Evolutionary conservation across 352 stramenopile species (phyloP).

Genomic region (Phytophthora aleatoria): DNA sequence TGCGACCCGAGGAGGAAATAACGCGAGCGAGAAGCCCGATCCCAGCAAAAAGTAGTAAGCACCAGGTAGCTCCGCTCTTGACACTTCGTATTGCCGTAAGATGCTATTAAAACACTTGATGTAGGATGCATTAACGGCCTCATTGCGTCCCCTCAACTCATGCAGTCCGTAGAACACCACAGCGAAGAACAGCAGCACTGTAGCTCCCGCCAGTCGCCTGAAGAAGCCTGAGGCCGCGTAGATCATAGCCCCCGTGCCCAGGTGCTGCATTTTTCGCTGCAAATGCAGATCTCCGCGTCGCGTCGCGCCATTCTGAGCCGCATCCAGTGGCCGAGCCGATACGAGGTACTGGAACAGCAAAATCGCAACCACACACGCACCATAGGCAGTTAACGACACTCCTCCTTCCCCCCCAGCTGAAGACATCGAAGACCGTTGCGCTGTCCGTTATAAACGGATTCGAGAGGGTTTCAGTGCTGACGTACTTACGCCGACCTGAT

Average conservation of each 20-base stretch:
- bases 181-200: constrained; percentile 43
- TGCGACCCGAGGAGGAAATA: constrained; percentile 47
- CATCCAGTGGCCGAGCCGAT: constrained; percentile 11
- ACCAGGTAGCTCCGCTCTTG: constrained; percentile 40
- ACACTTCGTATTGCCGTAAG: constrained; percentile 52
- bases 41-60: constrained; percentile 71
- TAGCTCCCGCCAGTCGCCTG: constrained; percentile 11
- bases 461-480: constrained; percentile 1
- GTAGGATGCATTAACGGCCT: constrained; percentile 43
- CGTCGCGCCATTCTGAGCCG: not conserved
- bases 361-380: constrained; percentile 33
- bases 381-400: constrained; percentile 20
- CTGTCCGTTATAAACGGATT: constrained; percentile 16
- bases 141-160: constrained; percentile 31
- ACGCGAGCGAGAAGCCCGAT: constrained; percentile 37
- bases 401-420: not conserved
- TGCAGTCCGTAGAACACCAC: constrained; percentile 45
- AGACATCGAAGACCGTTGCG: constrained; percentile 12
- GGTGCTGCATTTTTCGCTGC: constrained; percentile 58
- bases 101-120: constrained; percentile 49
- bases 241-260: constrained; percentile 52
- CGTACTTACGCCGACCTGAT: not conserved
- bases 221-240: constrained; percentile 42
- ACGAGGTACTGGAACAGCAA: constrained; percentile 49
- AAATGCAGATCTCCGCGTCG: constrained; percentile 49